These are phyloP conservation scores for Boletus pseudopeckii DNA, from an alignment of 768 basidiomycete species.

Conservation along the genomic window DNA sequence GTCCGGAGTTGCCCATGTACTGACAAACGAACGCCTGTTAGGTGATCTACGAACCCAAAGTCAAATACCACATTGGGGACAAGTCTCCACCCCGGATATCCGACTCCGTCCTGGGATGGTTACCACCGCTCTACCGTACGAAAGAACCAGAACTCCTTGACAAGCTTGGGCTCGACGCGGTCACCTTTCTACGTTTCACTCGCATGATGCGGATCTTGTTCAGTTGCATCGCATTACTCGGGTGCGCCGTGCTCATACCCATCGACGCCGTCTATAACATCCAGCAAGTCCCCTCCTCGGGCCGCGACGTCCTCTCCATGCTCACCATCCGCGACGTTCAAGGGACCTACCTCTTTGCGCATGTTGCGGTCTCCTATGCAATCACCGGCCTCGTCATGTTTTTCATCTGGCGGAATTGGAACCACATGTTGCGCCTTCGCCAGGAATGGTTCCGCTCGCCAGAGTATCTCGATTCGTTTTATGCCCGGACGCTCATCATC, in stretches of 20 bases:
- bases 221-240: constrained; percentile 55
- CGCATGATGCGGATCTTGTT: constrained; percentile 80
- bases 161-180: constrained; percentile 89
- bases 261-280: constrained; percentile 86
- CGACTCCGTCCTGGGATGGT: constrained; percentile 84
- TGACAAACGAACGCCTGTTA: constrained; percentile 25
- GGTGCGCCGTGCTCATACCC: constrained; percentile 76
- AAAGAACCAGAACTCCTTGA: constrained; percentile 88
- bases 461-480: constrained; percentile 86
- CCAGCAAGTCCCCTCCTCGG: constrained; percentile 47
- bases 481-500: constrained; percentile 87
- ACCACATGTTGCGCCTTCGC: constrained; percentile 72
- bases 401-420: constrained; percentile 75
- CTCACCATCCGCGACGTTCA: constrained; percentile 83
- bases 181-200: constrained; percentile 87
- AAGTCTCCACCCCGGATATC: constrained; percentile 80
- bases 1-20: not conserved
- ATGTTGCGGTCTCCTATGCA: constrained; percentile 79
- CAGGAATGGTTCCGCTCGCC: constrained; percentile 86
- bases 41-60: constrained; percentile 92
- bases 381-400: constrained; percentile 72
- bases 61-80: constrained; percentile 80
- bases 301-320: constrained; percentile 66
- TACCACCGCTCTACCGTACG: constrained; percentile 77
- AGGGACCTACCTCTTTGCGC: constrained; percentile 73